A percentile compares a stretch with the other conserved stretches of the same genome.
These are phyloP conservation scores for Neurospora sp. DNA, from an alignment of 495 filamentous ascomycete genomes.

Conservation along the genomic window DNA sequence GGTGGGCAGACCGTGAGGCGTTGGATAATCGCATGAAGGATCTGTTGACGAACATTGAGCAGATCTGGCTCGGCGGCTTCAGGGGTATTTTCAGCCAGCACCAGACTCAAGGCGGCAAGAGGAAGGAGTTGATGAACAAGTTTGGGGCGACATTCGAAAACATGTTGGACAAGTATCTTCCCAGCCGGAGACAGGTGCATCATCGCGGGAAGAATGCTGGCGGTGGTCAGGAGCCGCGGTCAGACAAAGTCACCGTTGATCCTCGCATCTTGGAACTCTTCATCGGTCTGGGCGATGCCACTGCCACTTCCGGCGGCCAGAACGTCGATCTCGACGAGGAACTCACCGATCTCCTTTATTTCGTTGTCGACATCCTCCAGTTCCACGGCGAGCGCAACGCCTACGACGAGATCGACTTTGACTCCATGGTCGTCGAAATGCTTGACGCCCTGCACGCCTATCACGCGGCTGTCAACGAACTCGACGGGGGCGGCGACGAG, in stretches of 20 bases:
- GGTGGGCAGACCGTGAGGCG: constrained; percentile 79
- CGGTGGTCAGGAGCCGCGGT: constrained; percentile 12
- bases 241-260: constrained; percentile 51
- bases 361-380: constrained; percentile 91
- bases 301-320: constrained; percentile 26
- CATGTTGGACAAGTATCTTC: constrained; percentile 80
- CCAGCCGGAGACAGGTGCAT: constrained; percentile 55
- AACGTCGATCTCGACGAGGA: constrained; percentile 70
- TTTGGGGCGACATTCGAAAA: constrained; percentile 69
- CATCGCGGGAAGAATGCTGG: constrained; percentile 33
- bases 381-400: constrained; percentile 95
- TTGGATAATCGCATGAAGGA: constrained; percentile 69
- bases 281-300: constrained; percentile 68
- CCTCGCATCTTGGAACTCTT: constrained; percentile 77
- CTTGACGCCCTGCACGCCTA: constrained; percentile 71
- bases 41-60: constrained; percentile 75
- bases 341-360: constrained; percentile 83
- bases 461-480: constrained; percentile 44
- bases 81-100: constrained; percentile 78
- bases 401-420: constrained; percentile 96
- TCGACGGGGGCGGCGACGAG: constrained; percentile 20
- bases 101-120: constrained; percentile 20
- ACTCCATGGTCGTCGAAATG: constrained; percentile 76
- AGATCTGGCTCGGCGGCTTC: constrained; percentile 92
- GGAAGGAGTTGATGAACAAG: constrained; percentile 50